Base-by-base conservation (phyloP, 495 filamentous ascomycete species). In the Hyaloscypha bicolor region DNA sequence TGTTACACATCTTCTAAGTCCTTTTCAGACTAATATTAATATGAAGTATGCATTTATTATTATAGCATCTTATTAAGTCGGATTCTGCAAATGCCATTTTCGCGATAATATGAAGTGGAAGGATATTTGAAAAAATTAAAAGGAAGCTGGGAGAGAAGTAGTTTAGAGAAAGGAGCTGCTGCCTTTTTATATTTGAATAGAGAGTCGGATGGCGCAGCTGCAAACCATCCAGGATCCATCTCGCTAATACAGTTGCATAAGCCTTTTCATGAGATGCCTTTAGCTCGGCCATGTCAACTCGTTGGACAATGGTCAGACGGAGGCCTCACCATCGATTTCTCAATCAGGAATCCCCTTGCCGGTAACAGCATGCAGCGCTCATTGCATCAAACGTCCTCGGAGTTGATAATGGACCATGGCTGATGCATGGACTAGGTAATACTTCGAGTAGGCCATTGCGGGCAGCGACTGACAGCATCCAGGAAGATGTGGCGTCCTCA, bases 21-120 rank as follows among this genome's bases (percentile, higher is more conserved):
- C 58, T 60, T 59, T 67, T 67, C 25, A 67, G 62, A 67, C 65
- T 35, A 67, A 67, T 67, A 39, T 67, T 67, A 35, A 59, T 30
- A 67, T 67, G 22, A n/a, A 67, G 42, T 67, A n/a, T 32, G 58
- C 58, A n/a, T n/a, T n/a, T n/a, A n/a, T n/a, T n/a, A n/a, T n/a
- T n/a, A n/a, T n/a, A n/a, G n/a, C n/a, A n/a, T 67, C 48, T 67
- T 30, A 67, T 48, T 21, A 67, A 67, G 65, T 67, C 58, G 60
- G 51, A 57, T 67, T 67, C 59, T 67, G 29, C 29, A 67, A 58
- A 67, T 67, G 30, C 48, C 25, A 67, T 67, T 59, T 67, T 67
- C 45, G 45, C 29, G 33, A 63, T 67, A 45, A 67, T 3, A 67
- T 67, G 5, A 56, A 67, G 30, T 67, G 21, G 64, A 64, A 37